Evolutionary conservation across 2,329 filamentous ascomycete genomes (phyloP).

Genomic region (Ophiocordyceps robertsii): DNA sequence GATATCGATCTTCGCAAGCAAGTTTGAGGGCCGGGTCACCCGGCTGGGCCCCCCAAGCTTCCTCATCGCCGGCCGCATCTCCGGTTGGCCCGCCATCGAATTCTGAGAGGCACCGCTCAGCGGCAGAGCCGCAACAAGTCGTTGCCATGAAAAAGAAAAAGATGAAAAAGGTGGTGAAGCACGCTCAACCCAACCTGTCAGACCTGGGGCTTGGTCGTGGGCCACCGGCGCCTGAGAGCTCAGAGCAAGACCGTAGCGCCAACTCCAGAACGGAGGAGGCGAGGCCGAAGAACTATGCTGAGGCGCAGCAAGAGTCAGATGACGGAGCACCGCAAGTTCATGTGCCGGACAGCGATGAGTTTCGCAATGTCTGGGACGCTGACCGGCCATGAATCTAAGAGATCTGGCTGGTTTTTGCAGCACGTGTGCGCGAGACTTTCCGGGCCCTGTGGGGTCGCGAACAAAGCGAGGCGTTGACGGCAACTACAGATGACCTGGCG

Average conservation of each 20-base stretch:
- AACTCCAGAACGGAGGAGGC: constrained; percentile 7
- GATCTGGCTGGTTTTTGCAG: background rate
- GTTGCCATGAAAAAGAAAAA: constrained; percentile 25
- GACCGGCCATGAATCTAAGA: background rate
- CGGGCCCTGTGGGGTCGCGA: background rate
- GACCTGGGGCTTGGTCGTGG: constrained; percentile 13
- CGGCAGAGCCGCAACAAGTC: constrained; percentile 12
- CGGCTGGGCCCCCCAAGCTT: constrained; percentile 9
- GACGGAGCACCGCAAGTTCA: constrained; percentile 11
- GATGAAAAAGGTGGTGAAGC: constrained; percentile 21
- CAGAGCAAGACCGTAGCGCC: constrained; percentile 1
- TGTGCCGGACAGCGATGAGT: constrained; percentile 26
- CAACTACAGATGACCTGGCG: background rate
- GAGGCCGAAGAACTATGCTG: constrained; percentile 1
- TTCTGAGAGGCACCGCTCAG: constrained; percentile 1
- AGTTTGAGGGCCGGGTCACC: constrained; percentile 15
- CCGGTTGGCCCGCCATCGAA: too few relatives aligned
- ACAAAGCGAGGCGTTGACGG: constrained; percentile 15
- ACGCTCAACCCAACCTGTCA: constrained; percentile 17
- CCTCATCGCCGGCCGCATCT: constrained; percentile 8
- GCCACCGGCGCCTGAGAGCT: constrained; percentile 4
- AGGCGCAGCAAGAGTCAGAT: constrained; percentile 4
- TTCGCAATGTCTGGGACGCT: constrained; percentile 29
- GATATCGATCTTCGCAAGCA: constrained; percentile 32
- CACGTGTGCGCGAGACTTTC: background rate